These are phyloP conservation scores for Debaryomyces sp. DNA, from an alignment of 1,139 yeast species.

Conservation along the genomic window DNA sequence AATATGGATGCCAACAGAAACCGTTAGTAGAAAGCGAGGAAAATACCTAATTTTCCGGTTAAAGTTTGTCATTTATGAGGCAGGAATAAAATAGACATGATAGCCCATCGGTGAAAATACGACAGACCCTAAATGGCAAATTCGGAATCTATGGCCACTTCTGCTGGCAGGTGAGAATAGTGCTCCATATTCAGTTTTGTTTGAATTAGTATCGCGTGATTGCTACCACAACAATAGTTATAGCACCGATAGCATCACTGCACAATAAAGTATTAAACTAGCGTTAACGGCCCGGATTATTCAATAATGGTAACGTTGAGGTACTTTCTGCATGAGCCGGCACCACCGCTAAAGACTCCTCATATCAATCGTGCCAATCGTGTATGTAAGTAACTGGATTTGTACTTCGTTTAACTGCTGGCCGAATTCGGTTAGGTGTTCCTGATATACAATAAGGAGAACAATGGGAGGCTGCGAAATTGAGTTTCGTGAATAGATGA, in stretches of 20 bases:
- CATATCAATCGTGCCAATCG: neutral
- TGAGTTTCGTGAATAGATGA: neutral
- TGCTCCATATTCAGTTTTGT: neutral
- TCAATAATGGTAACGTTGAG: neutral
- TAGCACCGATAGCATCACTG: neutral
- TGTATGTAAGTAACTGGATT: neutral
- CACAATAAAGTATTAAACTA: neutral
- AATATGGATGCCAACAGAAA: neutral
- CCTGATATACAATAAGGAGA: neutral
- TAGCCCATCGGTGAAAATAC: neutral
- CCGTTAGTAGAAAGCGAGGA: neutral
- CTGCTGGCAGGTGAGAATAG: neutral
- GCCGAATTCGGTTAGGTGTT: neutral
- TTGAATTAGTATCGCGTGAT: neutral
- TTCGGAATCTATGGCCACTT: neutral
- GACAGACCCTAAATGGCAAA: neutral
- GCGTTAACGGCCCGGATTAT: neutral
- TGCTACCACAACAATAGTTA: neutral
- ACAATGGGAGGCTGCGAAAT: conserved; percentile 3
- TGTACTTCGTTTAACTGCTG: neutral
- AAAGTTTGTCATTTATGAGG: neutral
- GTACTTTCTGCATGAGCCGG: neutral
- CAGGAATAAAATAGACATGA: neutral
- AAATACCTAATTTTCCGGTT: neutral
- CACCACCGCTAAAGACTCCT: too few relatives aligned